Conservation (phyloP, 1,139 yeast species). For the Hyphopichia pseudoburtonii region DNA sequence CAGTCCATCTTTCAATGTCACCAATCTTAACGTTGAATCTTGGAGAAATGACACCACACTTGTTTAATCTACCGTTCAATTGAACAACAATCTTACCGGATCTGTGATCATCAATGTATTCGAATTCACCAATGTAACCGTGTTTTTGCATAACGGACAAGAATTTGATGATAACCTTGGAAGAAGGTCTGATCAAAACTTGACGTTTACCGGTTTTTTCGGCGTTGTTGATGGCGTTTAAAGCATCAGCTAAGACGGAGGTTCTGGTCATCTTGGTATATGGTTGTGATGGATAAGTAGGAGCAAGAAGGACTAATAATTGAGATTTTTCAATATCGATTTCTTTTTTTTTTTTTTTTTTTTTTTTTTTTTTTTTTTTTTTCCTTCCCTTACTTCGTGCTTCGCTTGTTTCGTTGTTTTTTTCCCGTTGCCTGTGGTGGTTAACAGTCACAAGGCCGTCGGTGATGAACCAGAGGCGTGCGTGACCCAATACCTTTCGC, state of each 20-base stretch:
- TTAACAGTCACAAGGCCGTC: conserved; percentile 2
- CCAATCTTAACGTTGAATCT: conserved; percentile 93
- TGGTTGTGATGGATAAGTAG: conserved; percentile 5
- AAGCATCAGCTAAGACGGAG: conserved; percentile 98
- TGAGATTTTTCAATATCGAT: conserved; percentile 2
- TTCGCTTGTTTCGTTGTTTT: too few relatives aligned
- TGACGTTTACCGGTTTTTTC: conserved; percentile 99
- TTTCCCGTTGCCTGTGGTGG: too few relatives aligned
- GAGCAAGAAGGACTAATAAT: not conserved
- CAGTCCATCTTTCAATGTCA: conserved; percentile 98
- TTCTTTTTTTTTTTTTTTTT: not conserved
- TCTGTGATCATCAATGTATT: conserved; percentile 98
- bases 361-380: too few relatives aligned
- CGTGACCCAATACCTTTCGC: not conserved
- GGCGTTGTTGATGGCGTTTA: conserved; percentile 97
- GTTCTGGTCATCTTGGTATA: conserved; percentile 91
- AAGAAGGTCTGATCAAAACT: conserved; percentile 97
- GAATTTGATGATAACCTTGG: conserved; percentile 97
- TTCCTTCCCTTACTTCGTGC: too few relatives aligned
- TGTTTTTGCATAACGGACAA: conserved; percentile 97
- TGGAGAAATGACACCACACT: conserved; percentile 98
- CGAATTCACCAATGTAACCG: conserved; percentile 99
- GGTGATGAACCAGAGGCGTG: not conserved
- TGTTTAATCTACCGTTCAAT: conserved; percentile 96
- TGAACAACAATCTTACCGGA: conserved; percentile 97